phyloP scores from a whole-genome alignment of 495 filamentous ascomycete genomes.

The Hypoxylon crocopeplum region DNA sequence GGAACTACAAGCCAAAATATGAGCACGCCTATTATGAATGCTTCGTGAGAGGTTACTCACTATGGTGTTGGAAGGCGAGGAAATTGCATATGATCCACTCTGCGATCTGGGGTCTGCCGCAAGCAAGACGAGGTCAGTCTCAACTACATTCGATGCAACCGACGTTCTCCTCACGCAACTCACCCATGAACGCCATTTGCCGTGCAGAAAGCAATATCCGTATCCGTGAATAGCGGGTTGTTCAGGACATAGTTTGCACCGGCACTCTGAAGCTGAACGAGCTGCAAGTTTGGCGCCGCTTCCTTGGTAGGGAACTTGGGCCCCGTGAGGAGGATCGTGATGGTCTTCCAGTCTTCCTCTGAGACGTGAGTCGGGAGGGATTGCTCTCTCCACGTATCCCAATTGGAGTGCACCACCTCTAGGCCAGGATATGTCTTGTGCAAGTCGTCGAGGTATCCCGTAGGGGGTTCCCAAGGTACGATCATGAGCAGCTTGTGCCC shows the following conservation, averaged over 20 bases:
- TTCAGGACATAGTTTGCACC: slow-evolving; percentile 73
- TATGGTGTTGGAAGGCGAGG: slow-evolving; percentile 54
- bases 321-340: slow-evolving; percentile 70
- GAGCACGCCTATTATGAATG: neutral
- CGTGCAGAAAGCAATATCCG: slow-evolving; percentile 70
- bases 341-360: slow-evolving; percentile 57
- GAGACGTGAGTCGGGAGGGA: slow-evolving; percentile 10
- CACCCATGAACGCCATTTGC: slow-evolving; percentile 55
- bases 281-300: slow-evolving; percentile 64
- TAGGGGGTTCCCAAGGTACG: slow-evolving; percentile 52
- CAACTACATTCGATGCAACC: neutral
- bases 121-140: neutral
- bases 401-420: slow-evolving; percentile 46
- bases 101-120: slow-evolving; percentile 71
- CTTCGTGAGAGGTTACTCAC: slow-evolving; percentile 36
- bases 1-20: slow-evolving; percentile 48
- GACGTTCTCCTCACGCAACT: neutral
- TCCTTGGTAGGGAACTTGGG: slow-evolving; percentile 53
- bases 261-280: slow-evolving; percentile 78
- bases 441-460: slow-evolving; percentile 50
- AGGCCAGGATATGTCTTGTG: slow-evolving; percentile 58
- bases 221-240: slow-evolving; percentile 68
- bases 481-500: slow-evolving; percentile 56
- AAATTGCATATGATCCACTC: slow-evolving; percentile 74
- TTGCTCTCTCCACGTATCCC: slow-evolving; percentile 12